phyloP scores from a whole-genome alignment of 352 stramenopile species.

The Globisporangium heterothallicum region DNA sequence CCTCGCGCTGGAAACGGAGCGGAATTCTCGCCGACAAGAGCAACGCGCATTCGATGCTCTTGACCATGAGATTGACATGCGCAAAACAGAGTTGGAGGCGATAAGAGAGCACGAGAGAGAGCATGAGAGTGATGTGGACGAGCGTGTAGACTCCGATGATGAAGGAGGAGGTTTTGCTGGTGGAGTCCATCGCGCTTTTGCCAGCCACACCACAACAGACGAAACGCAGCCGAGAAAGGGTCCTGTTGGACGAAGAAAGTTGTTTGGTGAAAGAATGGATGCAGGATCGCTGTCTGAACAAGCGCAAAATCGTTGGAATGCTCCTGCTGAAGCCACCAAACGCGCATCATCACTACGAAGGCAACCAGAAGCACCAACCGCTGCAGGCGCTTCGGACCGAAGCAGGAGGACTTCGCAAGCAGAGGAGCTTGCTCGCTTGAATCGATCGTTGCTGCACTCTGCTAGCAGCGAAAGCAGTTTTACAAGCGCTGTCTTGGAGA shows the following conservation, averaged over 20 bases:
- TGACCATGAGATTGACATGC: conserved; percentile 18
- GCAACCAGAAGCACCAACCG: neutral
- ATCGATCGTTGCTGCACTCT: conserved; percentile 17
- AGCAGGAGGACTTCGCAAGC: neutral
- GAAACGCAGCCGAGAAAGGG: neutral
- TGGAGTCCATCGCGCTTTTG: neutral
- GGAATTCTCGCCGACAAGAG: conserved; percentile 23
- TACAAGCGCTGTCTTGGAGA: conserved; percentile 30
- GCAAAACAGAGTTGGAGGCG: conserved; percentile 11
- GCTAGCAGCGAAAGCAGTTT: conserved; percentile 36
- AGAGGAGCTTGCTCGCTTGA: conserved; percentile 2
- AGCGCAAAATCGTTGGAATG: neutral
- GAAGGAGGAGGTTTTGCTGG: neutral
- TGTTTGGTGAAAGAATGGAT: conserved; percentile 1
- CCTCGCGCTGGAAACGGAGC: conserved; percentile 30
- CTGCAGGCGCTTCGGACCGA: neutral
- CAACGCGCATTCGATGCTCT: conserved; percentile 22
- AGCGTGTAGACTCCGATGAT: neutral
- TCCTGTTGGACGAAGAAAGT: neutral
- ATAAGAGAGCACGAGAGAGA: conserved; percentile 1
- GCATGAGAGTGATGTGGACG: neutral
- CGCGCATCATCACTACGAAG: neutral
- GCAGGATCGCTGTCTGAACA: neutral
- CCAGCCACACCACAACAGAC: neutral
- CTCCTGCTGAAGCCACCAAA: neutral